Conservation (phyloP, 2,329 filamentous ascomycete species). For the Falciphora oryzae region DNA sequence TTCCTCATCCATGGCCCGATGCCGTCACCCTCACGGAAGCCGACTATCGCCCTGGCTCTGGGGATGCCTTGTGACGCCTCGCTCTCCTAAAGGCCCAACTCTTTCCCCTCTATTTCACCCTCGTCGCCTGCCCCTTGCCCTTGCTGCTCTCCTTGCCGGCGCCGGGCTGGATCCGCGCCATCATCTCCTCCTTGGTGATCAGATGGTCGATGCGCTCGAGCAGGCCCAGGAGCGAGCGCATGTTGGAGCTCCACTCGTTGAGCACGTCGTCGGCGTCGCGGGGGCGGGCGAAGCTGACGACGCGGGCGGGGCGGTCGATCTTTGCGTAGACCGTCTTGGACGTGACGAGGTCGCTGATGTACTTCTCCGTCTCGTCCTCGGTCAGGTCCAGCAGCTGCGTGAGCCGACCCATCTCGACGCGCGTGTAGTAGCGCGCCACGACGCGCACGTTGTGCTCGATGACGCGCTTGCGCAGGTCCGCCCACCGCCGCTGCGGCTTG, state of each 20-base stretch:
- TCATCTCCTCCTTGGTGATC: constrained; percentile 99
- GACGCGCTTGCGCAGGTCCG: constrained; percentile 93
- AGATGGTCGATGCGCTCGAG: constrained; percentile 88
- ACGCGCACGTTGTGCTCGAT: constrained; percentile 99
- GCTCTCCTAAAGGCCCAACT: neutral
- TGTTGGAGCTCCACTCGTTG: constrained; percentile 98
- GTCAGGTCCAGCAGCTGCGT: constrained; percentile 87
- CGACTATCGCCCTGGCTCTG: neutral
- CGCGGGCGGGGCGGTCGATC: constrained; percentile 86
- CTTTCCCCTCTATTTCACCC: constrained; percentile 5
- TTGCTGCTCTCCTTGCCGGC: constrained; percentile 28
- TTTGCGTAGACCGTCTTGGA: constrained; percentile 97
- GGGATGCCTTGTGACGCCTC: neutral
- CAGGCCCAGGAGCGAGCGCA: constrained; percentile 64
- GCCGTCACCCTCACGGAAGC: neutral
- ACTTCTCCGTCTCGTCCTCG: constrained; percentile 97
- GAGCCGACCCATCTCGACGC: constrained; percentile 86
- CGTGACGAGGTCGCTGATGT: constrained; percentile 94
- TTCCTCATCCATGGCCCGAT: neutral
- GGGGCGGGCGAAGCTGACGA: constrained; percentile 93
- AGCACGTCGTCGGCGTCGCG: constrained; percentile 91
- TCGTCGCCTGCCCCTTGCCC: constrained; percentile 23
- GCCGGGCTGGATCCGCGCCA: constrained; percentile 84
- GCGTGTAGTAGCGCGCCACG: constrained; percentile 97
- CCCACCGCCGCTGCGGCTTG: constrained; percentile 81